Conservation (phyloP, 208 protist species). For the Trypanosoma vivax region DNA sequence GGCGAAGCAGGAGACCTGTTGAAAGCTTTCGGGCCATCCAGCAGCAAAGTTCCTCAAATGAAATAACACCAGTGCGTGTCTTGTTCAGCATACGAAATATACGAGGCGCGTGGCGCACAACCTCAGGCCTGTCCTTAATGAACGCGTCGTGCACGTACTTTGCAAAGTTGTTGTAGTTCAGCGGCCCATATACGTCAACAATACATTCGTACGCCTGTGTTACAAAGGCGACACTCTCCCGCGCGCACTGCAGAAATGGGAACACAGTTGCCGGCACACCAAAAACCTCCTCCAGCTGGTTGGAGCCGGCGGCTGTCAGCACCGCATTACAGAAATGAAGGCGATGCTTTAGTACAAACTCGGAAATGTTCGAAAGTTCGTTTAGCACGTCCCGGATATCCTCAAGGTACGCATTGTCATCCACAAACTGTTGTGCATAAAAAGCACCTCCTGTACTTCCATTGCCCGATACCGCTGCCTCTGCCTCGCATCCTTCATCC, state of each 20-base stretch:
- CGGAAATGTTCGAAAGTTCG: constrained; percentile 63
- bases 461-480: too few species aligned
- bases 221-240: constrained; percentile 68
- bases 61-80: constrained; percentile 62
- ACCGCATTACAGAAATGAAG: constrained; percentile 60
- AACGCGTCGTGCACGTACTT: constrained; percentile 60
- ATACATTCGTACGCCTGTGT: constrained; percentile 48
- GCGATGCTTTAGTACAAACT: constrained; percentile 71
- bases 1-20: constrained; percentile 48
- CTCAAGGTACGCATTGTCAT: too few species aligned
- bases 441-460: too few species aligned
- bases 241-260: constrained; percentile 68
- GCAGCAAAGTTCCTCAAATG: constrained; percentile 78
- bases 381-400: constrained; percentile 28
- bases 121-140: constrained; percentile 46
- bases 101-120: constrained; percentile 61
- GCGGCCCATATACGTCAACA: constrained; percentile 43
- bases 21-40: constrained; percentile 83
- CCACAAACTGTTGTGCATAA: too few species aligned
- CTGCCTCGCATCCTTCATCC: too few species aligned
- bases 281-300: constrained; percentile 80
- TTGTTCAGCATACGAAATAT: constrained; percentile 81
- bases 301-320: constrained; percentile 60
- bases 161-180: constrained; percentile 59
- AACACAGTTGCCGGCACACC: constrained; percentile 82